Base-by-base conservation (phyloP, 805 yeast genomes). In the Pichia phayaonensis region DNA sequence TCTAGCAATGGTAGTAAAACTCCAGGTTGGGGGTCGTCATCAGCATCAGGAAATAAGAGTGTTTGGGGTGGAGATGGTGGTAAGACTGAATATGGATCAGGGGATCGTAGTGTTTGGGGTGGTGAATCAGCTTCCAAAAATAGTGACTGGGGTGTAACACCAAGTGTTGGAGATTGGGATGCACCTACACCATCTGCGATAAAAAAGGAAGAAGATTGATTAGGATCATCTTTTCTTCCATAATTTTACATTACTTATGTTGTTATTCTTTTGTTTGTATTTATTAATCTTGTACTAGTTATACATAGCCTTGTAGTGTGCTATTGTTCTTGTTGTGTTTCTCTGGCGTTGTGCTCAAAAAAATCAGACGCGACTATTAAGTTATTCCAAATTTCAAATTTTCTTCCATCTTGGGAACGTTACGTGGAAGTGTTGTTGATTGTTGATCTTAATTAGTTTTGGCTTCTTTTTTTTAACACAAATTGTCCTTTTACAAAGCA, bases 1-100 rank as follows among this genome's bases (percentile, higher is more conserved):
- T 34, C 45, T 4, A 31, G 15, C 24, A 62, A 55, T 40, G 54
- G 74, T 2, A 50, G 55, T 13, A 69, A 62, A 51, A 72, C 77
- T 13, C 79, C 84, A 5, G 67, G 70, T 18, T 70, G 74, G 72
- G 72, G 80, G 1, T 77, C 84, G 81, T 59, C 62, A 5, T 34
- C 38, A 5, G 12, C 20, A 15, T 40, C 42, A 22, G 26, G 42
- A 8, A 75, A 74, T 18, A 76, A 75, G 1, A 70, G 62, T 55
- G 73, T 79, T 12, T 80, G 84, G 2, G 73, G 82, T 63, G 13
- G 40, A 22, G 42, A 47, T 27, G 59, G 61, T 42, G 59, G 59
- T 40, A 57, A 47, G 49, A 61, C 66, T 2, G 71, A 68, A 11
- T 51, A 61, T 16, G 60, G 68, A 62, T 54, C 52, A 22, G 52